phyloP scores from a whole-genome alignment of 192 early-diverging fungal genomes.

The Fimicolochytrium jonesii region DNA sequence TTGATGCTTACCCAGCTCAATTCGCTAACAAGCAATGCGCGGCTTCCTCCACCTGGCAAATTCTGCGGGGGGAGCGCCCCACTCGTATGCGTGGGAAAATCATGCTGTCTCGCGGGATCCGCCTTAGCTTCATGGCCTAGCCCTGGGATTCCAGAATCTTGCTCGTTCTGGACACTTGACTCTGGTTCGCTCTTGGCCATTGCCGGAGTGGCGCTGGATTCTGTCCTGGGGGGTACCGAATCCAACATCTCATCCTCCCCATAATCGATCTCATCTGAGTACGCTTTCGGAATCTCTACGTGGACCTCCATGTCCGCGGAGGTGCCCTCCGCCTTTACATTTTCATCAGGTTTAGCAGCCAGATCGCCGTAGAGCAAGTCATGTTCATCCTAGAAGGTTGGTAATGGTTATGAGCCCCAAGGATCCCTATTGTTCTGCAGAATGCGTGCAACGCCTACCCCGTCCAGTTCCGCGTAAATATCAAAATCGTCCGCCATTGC shows the following conservation, averaged over 20 bases:
- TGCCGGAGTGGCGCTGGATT: neutral
- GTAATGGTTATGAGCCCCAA: neutral
- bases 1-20: conserved; percentile 26
- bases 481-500: conserved; percentile 26
- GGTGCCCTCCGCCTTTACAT: neutral
- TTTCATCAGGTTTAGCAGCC: neutral
- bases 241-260: conserved; percentile 10
- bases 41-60: neutral
- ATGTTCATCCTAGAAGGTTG: conserved; percentile 5
- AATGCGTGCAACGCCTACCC: neutral
- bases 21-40: conserved; percentile 21
- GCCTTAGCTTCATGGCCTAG: neutral
- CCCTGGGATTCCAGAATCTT: neutral
- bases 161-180: neutral
- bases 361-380: conserved; percentile 21
- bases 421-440: neutral
- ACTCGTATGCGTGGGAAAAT: neutral
- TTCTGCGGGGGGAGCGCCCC: neutral
- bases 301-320: neutral
- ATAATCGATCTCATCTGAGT: conserved; percentile 14
- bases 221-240: neutral
- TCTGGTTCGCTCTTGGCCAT: neutral
- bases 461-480: conserved; percentile 21
- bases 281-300: neutral
- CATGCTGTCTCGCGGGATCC: neutral